Conservation (phyloP, 805 yeast species). For the Pichia paraexigua region DNA sequence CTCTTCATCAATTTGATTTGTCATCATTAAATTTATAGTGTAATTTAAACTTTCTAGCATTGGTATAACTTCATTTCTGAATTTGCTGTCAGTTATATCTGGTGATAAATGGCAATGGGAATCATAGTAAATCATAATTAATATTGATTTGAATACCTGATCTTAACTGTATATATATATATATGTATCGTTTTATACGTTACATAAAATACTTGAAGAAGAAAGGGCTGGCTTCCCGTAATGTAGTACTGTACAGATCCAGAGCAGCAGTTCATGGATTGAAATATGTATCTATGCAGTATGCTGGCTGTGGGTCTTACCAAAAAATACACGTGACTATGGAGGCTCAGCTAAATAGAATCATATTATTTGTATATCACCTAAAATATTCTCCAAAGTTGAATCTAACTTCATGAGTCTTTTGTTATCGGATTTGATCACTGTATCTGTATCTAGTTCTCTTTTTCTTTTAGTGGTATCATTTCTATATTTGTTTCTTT, state of each 20-base stretch:
- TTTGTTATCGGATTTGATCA: neutral
- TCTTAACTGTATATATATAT: too few relatives aligned
- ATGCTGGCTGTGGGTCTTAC: too few relatives aligned
- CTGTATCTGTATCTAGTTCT: neutral
- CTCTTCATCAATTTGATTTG: slow-evolving; percentile 33
- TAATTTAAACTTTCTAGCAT: neutral
- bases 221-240: too few relatives aligned
- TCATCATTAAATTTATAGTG: slow-evolving; percentile 37
- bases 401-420: neutral
- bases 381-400: neutral
- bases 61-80: slow-evolving; percentile 3
- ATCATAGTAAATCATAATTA: slow-evolving; percentile 21
- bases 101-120: slow-evolving; percentile 35
- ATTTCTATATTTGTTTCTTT: neutral
- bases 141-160: too few relatives aligned
- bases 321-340: too few relatives aligned
- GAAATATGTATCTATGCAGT: too few relatives aligned
- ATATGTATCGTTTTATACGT: too few relatives aligned
- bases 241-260: too few relatives aligned
- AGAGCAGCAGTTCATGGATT: too few relatives aligned
- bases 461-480: neutral
- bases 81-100: slow-evolving; percentile 6
- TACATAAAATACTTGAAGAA: too few relatives aligned
- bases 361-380: neutral
- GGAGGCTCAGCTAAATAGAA: neutral